phyloP scores from a whole-genome alignment of 2,329 filamentous ascomycete species.

The Trichophyton mentagrophytes region DNA sequence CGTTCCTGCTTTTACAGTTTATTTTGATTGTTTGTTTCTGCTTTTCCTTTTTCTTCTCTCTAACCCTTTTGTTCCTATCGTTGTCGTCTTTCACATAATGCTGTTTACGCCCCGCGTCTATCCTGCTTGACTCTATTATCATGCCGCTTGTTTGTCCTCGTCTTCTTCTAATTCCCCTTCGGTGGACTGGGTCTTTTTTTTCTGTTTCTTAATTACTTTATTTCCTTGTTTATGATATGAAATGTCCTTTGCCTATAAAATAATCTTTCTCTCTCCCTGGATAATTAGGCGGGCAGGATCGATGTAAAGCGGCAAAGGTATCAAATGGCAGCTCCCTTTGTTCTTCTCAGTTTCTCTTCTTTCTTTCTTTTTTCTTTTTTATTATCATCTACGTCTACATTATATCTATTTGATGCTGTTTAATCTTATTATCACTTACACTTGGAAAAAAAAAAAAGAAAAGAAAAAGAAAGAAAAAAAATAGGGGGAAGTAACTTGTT shows the following conservation, averaged over 20 bases:
- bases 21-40: not conserved
- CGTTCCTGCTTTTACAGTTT: not conserved
- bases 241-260: not conserved
- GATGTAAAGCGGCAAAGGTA: not conserved
- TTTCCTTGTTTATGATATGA: constrained; percentile 3
- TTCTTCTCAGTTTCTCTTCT: not conserved
- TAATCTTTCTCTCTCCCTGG: not conserved
- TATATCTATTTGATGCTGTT: not conserved
- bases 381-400: no score
- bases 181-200: not conserved
- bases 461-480: no score
- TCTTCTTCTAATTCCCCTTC: not conserved
- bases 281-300: not conserved
- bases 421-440: no score
- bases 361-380: not conserved
- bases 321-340: not conserved
- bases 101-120: not conserved
- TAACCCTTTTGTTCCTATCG: not conserved
- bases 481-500: no score
- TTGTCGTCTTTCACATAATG: not conserved
- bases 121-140: not conserved
- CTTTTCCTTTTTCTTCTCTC: not conserved
- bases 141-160: not conserved
- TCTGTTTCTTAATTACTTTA: not conserved
- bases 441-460: no score